These are phyloP conservation scores for Starmerella powellii DNA, from an alignment of 805 yeast genomes.

Conservation along the genomic window DNA sequence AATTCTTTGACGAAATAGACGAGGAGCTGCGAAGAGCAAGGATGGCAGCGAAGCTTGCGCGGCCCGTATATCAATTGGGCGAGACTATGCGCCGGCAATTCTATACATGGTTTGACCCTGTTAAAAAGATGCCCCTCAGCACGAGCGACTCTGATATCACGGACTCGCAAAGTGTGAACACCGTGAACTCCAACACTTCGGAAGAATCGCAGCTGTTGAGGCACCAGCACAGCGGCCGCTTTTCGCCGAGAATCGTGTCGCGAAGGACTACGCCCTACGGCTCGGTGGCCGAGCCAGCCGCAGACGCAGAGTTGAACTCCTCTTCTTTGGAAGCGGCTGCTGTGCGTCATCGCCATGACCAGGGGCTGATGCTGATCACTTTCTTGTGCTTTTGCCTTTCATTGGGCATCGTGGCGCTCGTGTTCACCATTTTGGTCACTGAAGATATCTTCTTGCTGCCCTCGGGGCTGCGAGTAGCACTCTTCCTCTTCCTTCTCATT, in stretches of 20 bases:
- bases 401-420: conserved; percentile 28
- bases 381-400: conserved; percentile 33
- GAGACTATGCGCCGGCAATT: conserved; percentile 21
- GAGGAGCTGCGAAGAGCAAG: conserved; percentile 25
- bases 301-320: too few species aligned
- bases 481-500: conserved; percentile 28
- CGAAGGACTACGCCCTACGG: conserved; percentile 2
- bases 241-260: conserved; percentile 16
- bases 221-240: conserved; percentile 5
- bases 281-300: background rate
- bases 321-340: background rate
- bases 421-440: conserved; percentile 34
- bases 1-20: conserved; percentile 27
- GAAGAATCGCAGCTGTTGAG: conserved; percentile 1
- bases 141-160: conserved; percentile 8
- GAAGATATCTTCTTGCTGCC: conserved; percentile 25
- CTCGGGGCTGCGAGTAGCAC: conserved; percentile 22
- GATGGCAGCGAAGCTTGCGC: conserved; percentile 27
- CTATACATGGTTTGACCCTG: conserved; percentile 12
- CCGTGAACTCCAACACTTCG: background rate
- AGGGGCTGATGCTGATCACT: conserved; percentile 37
- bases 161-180: conserved; percentile 1
- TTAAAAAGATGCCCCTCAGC: background rate
- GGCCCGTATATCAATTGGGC: conserved; percentile 24
- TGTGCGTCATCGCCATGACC: conserved; percentile 29